A percentile compares a stretch with the other conserved stretches of the same genome.
Conservation (phyloP, 495 filamentous ascomycete species). For the Penicillium lagena region DNA sequence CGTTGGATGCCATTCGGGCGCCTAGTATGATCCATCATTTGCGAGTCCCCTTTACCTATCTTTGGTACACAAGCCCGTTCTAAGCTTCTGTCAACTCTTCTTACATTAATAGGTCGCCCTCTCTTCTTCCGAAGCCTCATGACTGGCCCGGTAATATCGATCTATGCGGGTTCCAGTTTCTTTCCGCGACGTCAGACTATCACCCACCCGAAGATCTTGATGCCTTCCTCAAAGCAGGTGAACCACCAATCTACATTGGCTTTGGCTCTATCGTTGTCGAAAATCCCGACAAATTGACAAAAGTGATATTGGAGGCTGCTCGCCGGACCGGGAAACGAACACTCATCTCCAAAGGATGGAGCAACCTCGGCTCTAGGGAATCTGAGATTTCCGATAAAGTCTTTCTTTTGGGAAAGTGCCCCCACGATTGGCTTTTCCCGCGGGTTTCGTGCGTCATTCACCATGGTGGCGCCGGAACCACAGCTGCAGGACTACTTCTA, state of each 20-base stretch:
- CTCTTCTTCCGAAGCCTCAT: constrained; percentile 68
- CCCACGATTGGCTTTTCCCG: constrained; percentile 77
- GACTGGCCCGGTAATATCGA: constrained; percentile 69
- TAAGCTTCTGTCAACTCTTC: not conserved
- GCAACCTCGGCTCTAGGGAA: constrained; percentile 58
- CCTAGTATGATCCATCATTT: constrained; percentile 58
- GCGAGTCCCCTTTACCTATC: constrained; percentile 70
- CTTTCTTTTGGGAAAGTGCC: constrained; percentile 71
- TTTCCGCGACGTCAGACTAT: constrained; percentile 51
- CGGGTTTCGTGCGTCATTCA: constrained; percentile 69
- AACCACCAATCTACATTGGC: constrained; percentile 69
- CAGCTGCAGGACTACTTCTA: constrained; percentile 61
- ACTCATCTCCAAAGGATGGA: constrained; percentile 72
- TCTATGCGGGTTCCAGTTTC: constrained; percentile 65
- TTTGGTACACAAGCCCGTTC: constrained; percentile 46
- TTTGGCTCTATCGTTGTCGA: constrained; percentile 77
- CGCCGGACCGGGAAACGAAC: constrained; percentile 56
- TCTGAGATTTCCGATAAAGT: constrained; percentile 48
- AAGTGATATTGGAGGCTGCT: constrained; percentile 61
- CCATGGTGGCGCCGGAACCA: constrained; percentile 77
- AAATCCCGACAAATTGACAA: constrained; percentile 57
- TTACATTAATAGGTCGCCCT: constrained; percentile 46
- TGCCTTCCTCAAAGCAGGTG: constrained; percentile 55
- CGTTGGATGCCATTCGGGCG: constrained; percentile 59
- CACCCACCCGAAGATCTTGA: constrained; percentile 54